phyloP scores from a whole-genome alignment of 2,329 filamentous ascomycete genomes.

The Escovopsis sp. region DNA sequence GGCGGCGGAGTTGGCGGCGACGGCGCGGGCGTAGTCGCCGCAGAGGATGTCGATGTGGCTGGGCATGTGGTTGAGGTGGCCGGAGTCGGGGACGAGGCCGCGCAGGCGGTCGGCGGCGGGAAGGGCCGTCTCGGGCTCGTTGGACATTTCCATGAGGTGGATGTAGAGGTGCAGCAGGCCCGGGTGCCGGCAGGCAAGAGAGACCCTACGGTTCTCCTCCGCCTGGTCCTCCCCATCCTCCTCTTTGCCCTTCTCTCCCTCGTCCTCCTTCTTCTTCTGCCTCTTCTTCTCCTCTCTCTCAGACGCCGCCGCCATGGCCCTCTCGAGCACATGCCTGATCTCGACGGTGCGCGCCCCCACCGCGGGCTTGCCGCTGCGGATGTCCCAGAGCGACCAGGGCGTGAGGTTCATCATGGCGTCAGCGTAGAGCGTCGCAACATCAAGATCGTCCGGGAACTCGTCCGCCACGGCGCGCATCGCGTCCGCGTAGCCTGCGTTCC shows the following conservation, averaged over 20 bases:
- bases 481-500: conserved; percentile 21
- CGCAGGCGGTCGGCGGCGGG: conserved; percentile 46
- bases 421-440: conserved; percentile 21
- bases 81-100: conserved; percentile 49
- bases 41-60: conserved; percentile 60
- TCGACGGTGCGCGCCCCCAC: conserved; percentile 18
- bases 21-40: conserved; percentile 53
- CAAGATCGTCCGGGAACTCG: conserved; percentile 24
- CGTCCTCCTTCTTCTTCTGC: no score
- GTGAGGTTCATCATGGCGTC: conserved; percentile 33
- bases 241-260: no score
- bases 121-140: conserved; percentile 45
- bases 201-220: no score
- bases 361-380: conserved; percentile 18
- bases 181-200: conserved; percentile 48
- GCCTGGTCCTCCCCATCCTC: no score
- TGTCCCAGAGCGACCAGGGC: conserved; percentile 30
- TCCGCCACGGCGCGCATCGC: conserved; percentile 24
- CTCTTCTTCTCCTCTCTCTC: no score
- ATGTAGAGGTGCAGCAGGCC: conserved; percentile 63
- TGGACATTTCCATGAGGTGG: conserved; percentile 65
- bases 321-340: conserved; percentile 19
- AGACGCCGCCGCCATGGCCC: conserved; percentile 31
- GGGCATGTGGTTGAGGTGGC: conserved; percentile 64
- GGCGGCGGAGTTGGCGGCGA: conserved; percentile 51